phyloP scores from a whole-genome alignment of 352 stramenopile species.

The Phytophthora ramorum region DNA sequence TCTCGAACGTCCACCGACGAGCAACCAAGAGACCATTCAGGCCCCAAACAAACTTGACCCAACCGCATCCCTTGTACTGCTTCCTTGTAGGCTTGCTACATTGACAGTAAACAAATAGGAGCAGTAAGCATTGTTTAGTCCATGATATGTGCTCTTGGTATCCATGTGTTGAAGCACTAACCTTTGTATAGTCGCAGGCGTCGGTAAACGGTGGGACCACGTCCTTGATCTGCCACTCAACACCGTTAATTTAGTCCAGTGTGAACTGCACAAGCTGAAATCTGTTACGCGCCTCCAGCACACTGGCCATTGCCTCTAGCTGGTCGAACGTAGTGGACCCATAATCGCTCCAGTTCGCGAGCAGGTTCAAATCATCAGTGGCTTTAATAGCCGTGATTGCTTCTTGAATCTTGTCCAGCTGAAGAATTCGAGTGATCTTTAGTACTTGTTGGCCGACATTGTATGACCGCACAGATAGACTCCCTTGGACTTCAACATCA shows the following conservation, averaged over 20 bases:
- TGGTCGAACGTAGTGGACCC: constrained; percentile 2
- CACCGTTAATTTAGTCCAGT: constrained; percentile 1
- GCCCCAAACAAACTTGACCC: neutral
- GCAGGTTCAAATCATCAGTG: neutral
- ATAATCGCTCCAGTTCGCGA: neutral
- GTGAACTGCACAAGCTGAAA: constrained; percentile 5
- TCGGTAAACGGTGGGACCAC: neutral
- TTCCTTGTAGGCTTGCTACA: constrained; percentile 4
- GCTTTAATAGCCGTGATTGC: neutral
- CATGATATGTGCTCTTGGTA: too few relatives aligned
- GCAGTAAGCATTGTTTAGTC: neutral
- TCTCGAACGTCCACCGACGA: neutral
- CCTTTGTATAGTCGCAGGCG: constrained; percentile 1
- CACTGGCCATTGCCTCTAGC: constrained; percentile 4
- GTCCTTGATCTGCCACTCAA: constrained; percentile 4
- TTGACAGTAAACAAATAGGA: neutral
- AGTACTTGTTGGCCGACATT: constrained; percentile 5
- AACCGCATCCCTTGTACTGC: neutral
- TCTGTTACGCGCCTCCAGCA: neutral
- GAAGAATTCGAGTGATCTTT: neutral
- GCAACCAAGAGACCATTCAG: neutral
- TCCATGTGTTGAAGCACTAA: neutral
- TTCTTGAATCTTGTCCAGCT: neutral
- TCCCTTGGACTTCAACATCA: neutral
- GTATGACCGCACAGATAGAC: neutral